Evolutionary conservation across 495 filamentous ascomycete genomes (phyloP).

Genomic region (Stereocaulon alpinum): DNA sequence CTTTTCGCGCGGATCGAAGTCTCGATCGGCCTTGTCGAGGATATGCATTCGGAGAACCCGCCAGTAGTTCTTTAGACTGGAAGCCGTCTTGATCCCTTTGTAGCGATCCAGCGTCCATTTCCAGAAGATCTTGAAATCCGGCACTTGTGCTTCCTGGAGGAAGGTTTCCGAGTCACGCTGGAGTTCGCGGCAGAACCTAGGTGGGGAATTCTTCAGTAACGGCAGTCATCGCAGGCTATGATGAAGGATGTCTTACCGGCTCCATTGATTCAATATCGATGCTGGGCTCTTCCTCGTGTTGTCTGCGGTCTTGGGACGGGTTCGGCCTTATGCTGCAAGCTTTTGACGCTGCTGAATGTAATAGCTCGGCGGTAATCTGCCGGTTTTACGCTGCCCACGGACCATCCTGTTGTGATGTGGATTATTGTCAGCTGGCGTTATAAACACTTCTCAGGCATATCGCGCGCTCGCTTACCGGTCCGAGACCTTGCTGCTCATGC

Average conservation of each 20-base stretch:
- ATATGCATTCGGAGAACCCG: not conserved
- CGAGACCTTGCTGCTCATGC: too few species aligned
- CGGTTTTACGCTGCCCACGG: not conserved
- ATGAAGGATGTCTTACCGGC: not conserved
- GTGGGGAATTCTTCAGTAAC: not conserved
- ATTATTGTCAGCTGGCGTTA: too few species aligned
- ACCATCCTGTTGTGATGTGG: too few species aligned
- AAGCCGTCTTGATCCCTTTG: not conserved
- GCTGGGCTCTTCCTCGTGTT: not conserved
- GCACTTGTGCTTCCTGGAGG: too few species aligned
- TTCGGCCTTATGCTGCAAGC: not conserved
- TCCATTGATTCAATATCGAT: not conserved
- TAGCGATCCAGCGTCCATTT: too few species aligned
- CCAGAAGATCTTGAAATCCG: too few species aligned
- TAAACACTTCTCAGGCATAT: too few species aligned
- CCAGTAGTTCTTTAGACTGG: constrained; percentile 7
- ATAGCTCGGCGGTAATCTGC: not conserved
- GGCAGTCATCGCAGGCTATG: too few species aligned
- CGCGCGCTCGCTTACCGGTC: too few species aligned
- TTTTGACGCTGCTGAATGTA: not conserved
- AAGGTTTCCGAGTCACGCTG: not conserved
- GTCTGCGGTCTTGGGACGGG: not conserved
- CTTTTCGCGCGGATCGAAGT: not conserved
- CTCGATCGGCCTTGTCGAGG: too few species aligned
- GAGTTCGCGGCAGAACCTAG: not conserved